Evolutionary conservation across 2,329 filamentous ascomycete species (phyloP).

Genomic region (Cercospora janseana): DNA sequence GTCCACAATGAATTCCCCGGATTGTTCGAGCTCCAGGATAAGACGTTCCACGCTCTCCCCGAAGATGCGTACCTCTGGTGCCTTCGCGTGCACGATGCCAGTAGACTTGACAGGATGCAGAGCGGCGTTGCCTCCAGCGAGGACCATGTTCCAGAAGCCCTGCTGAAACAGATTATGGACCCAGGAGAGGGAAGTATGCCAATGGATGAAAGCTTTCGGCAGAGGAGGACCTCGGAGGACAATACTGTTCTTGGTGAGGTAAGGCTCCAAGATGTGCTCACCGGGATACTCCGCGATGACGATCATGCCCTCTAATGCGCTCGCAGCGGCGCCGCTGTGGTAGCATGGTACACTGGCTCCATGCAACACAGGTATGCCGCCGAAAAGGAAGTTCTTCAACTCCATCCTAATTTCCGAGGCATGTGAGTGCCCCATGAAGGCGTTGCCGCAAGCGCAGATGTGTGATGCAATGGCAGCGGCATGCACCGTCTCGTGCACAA

Average conservation of each 20-base stretch:
- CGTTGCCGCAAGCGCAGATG: not conserved
- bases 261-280: not conserved
- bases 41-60: too few relatives aligned
- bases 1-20: too few relatives aligned
- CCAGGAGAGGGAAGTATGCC: not conserved
- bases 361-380: not conserved
- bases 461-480: not conserved
- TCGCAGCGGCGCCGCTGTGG: not conserved
- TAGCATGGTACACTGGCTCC: not conserved
- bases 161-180: not conserved
- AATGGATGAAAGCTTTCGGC: not conserved
- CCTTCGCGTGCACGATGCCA: not conserved
- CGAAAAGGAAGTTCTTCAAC: slow-evolving; percentile 1
- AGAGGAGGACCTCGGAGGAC: not conserved
- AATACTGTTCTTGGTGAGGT: not conserved
- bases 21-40: too few relatives aligned
- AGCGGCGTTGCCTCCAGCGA: not conserved
- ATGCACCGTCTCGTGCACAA: slow-evolving; percentile 1
- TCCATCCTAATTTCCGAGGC: not conserved
- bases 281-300: not conserved
- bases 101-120: not conserved
- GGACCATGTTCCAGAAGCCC: not conserved
- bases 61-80: not conserved
- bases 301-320: not conserved
- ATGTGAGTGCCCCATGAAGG: not conserved